These are phyloP conservation scores for Leccinum fibrillosum DNA, from an alignment of 768 basidiomycete genomes.

Conservation along the genomic window DNA sequence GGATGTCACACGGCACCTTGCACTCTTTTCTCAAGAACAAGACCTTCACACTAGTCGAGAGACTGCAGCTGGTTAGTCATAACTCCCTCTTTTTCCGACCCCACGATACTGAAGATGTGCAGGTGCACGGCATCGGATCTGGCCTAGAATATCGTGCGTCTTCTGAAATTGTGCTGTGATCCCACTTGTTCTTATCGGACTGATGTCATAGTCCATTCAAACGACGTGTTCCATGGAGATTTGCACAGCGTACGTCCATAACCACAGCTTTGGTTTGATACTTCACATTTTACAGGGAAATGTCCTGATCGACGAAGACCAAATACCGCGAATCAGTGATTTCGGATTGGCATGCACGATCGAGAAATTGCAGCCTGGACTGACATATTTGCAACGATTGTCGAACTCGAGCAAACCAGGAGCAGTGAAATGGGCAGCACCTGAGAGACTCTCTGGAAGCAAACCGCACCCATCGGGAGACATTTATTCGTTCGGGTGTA, in stretches of 20 bases:
- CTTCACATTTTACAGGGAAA: not conserved
- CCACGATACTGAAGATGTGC: not conserved
- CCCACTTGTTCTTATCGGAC: not conserved
- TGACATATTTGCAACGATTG: slow-evolving; percentile 1
- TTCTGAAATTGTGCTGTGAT: not conserved
- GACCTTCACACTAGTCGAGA: not conserved
- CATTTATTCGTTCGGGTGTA: not conserved
- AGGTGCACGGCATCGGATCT: not conserved
- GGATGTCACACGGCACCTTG: not conserved
- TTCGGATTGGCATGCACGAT: not conserved
- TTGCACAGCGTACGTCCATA: not conserved
- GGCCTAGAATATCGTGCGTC: not conserved
- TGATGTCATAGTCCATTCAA: not conserved
- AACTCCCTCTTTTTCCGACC: not conserved
- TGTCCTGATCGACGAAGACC: not conserved
- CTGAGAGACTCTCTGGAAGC: not conserved
- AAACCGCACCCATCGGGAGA: not conserved
- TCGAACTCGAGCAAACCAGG: not conserved
- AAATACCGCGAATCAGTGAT: not conserved
- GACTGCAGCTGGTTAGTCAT: not conserved
- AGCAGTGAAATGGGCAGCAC: not conserved
- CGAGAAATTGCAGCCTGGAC: not conserved
- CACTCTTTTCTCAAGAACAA: not conserved
- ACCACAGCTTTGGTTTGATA: not conserved
- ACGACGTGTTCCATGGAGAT: not conserved